Evolutionary conservation across 345 rosid species (phyloP), one percentile per base, ranked within the genome.

Genomic region (Eucalyptus rudis): DNA sequence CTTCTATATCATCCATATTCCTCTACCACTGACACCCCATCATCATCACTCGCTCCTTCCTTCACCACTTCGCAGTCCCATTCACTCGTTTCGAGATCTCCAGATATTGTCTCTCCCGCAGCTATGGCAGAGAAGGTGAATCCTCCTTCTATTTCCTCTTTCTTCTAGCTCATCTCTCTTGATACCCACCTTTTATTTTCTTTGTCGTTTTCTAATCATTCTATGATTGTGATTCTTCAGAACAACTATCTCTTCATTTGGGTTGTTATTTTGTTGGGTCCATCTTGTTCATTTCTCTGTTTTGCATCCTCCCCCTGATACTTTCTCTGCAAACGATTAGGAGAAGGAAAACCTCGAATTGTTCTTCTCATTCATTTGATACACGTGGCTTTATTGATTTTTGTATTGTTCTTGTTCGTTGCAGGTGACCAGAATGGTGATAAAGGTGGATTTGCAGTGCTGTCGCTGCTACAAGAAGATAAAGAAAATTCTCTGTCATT

Each of bases 401-500:
- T 20, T 22, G 47, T 7, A 19, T 22, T 22, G 47, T 33, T 71
- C 81, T 71, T 10, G 81, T 40, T 76, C 11, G 84, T 76, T 40
- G 84, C 29, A 76, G 84, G 47, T 11, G 84, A 76, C 84, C 84
- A 76, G 8, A 76, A 76, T 76, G 84, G 7, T 1, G 84, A 76
- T 76, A 76, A 76, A 76, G 84, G 47, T 20, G 29, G 84, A 76
- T 76, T 97, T 97, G 43, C 93, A 91, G 31, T 97, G 99, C 86
- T 33, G 59, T 13, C 92, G 91, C 86, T 97, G 99, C 91, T 90
- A 87, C 92, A 92, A 85, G 93, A 96, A 96, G 91, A 96, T 97
- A 81, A 97, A 95, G 95, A 94, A 93, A 89, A 89, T 94, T 36
- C 97, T 97, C 9, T 93, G 96, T 88, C 81, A 91, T 87, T 91